These are phyloP conservation scores for Kodamaea sp. DNA, from an alignment of 1,139 yeast genomes.

Conservation along the genomic window DNA sequence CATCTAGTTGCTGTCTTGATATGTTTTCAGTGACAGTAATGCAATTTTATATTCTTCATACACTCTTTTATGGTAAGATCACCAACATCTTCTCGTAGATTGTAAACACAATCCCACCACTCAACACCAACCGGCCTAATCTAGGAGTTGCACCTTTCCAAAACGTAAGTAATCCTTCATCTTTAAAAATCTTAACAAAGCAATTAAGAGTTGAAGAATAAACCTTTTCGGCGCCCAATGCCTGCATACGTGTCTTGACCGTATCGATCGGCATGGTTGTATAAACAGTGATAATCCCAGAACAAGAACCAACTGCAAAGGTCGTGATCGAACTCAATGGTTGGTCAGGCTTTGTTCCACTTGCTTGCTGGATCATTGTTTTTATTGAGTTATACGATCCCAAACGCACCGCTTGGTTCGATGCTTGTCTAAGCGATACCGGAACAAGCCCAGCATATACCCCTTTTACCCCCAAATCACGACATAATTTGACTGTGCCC, in stretches of 20 bases:
- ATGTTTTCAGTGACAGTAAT: neutral
- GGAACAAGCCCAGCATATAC: slow-evolving; percentile 88
- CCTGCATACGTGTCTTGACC: slow-evolving; percentile 96
- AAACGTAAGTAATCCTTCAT: slow-evolving; percentile 88
- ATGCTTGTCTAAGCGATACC: slow-evolving; percentile 91
- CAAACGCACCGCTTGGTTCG: slow-evolving; percentile 89
- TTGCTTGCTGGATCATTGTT: slow-evolving; percentile 70
- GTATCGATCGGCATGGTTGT: slow-evolving; percentile 98
- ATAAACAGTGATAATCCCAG: slow-evolving; percentile 91
- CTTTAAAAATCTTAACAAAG: slow-evolving; percentile 70
- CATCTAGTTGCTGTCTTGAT: no score
- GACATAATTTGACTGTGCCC: slow-evolving; percentile 60
- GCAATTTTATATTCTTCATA: neutral
- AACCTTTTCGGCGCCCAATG: slow-evolving; percentile 69
- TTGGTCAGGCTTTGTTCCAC: slow-evolving; percentile 59
- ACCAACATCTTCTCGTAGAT: slow-evolving; percentile 87
- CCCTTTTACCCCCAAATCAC: slow-evolving; percentile 79
- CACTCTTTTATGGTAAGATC: slow-evolving; percentile 21
- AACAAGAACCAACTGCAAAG: slow-evolving; percentile 86
- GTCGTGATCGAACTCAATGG: slow-evolving; percentile 80
- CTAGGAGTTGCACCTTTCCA: slow-evolving; percentile 99
- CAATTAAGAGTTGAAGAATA: slow-evolving; percentile 80
- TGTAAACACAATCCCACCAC: slow-evolving; percentile 96
- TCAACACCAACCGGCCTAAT: slow-evolving; percentile 81
- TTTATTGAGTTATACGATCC: slow-evolving; percentile 92